Base-by-base conservation (phyloP, 1,284 basidiomycete genomes). In the Ganoderma resinaceum region DNA sequence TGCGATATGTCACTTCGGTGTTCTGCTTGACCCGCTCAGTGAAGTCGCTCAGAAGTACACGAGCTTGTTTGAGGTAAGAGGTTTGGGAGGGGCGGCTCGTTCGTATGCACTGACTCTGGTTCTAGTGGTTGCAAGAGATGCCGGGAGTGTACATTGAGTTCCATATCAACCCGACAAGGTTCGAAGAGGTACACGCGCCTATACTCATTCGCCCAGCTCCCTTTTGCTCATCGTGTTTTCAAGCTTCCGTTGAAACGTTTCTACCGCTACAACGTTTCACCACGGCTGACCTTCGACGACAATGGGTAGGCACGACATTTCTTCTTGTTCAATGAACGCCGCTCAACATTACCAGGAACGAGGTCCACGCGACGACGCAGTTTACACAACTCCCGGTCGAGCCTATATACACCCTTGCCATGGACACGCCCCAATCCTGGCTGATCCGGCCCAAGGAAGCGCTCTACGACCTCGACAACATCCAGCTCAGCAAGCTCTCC, bases 391-490 rank as follows among this genome's bases (percentile, higher is more conserved):
- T 92, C 61, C 85, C 92, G 38, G 76, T 84, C 55, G 86, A 91
- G 71, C 86, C 96, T 0, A 95, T 99, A 69, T 94, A 97, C 73
- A 99, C 97, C 0, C 86, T 99, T 11, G 91, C 90, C 2, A 91
- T 98, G 87, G 96, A 99, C 66, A 91, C 95, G 1, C 94, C 95
- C 2, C 86, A 91, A 0, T 89, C 96, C 0, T 99, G 97, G 96
- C 88, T 99, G 23, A 95, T 96, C 18, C 93, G 95, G 61, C 96
- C 97, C 0, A 88, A 89, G 29, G 91, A 96, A 76, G 94, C 96
- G 0, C 84, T 93, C 0, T 95, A 98, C 73, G 97, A 99, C 79
- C 89, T 99, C 31, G 98, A 99, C 82, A 99, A 99, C 77, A 93
- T 99, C 66, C 93, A 96, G 53, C 87, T 99, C 8, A 85, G 86